Conservation (phyloP, 805 yeast genomes). For the Grigorovia yakushimaensis region DNA sequence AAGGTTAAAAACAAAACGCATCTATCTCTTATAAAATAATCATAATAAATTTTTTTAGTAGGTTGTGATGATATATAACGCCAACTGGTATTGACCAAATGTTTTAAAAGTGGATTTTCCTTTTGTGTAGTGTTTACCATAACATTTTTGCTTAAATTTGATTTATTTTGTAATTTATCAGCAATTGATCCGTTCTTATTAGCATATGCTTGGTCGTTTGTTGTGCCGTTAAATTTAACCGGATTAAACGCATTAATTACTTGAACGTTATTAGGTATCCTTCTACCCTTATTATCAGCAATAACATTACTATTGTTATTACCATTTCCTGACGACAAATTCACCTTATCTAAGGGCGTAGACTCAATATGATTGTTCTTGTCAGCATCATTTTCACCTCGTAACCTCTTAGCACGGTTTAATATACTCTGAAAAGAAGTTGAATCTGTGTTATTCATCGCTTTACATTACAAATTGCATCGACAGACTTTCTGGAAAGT, state of each 20-base stretch:
- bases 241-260: slow-evolving; percentile 16
- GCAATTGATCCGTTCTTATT: not conserved
- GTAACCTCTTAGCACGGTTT: slow-evolving; percentile 55
- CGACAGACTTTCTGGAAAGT: no score
- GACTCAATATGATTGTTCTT: not conserved
- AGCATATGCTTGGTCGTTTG: not conserved
- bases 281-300: not conserved
- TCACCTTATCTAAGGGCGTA: not conserved
- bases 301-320: not conserved
- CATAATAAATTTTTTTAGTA: slow-evolving; percentile 40
- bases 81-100: slow-evolving; percentile 47
- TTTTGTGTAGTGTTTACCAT: slow-evolving; percentile 57
- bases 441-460: slow-evolving; percentile 35
- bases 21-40: slow-evolving; percentile 53
- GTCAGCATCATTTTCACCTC: slow-evolving; percentile 32
- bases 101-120: slow-evolving; percentile 59
- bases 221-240: slow-evolving; percentile 7
- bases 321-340: not conserved
- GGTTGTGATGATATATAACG: slow-evolving; percentile 32
- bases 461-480: not conserved
- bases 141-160: slow-evolving; percentile 26
- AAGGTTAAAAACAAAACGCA: slow-evolving; percentile 54
- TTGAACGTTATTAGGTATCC: not conserved
- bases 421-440: slow-evolving; percentile 62
- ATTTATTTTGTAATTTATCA: not conserved